Evolutionary conservation across 2,329 filamentous ascomycete species (phyloP).

Genomic region (Huntiella omanensis): DNA sequence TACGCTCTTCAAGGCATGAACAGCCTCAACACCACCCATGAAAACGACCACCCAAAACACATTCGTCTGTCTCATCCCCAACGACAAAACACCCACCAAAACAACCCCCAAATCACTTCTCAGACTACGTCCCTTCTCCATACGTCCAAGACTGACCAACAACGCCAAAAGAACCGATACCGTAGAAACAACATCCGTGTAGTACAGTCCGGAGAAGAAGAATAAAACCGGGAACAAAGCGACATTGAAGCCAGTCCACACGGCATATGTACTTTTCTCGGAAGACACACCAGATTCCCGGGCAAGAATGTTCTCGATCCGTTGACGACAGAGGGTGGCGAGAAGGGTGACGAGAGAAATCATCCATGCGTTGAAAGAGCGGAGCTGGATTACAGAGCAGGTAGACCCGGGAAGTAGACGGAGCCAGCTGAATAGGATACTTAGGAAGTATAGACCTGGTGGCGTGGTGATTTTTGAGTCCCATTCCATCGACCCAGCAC

Average conservation of each 20-base stretch:
- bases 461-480: slow-evolving; percentile 96
- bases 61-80: slow-evolving; percentile 83
- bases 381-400: slow-evolving; percentile 26
- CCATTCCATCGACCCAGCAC: slow-evolving; percentile 60
- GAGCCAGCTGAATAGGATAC: slow-evolving; percentile 13
- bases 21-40: slow-evolving; percentile 42
- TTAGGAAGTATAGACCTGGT: slow-evolving; percentile 50
- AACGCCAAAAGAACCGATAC: slow-evolving; percentile 56
- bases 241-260: slow-evolving; percentile 58
- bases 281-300: slow-evolving; percentile 5
- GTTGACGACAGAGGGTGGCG: slow-evolving; percentile 31
- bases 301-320: slow-evolving; percentile 23
- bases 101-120: slow-evolving; percentile 27
- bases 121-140: slow-evolving; percentile 18
- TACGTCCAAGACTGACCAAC: slow-evolving; percentile 30
- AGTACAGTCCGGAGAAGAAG: slow-evolving; percentile 91
- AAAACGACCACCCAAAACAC: slow-evolving; percentile 85
- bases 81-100: slow-evolving; percentile 40
- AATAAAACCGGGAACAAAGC: slow-evolving; percentile 76
- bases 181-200: slow-evolving; percentile 78
- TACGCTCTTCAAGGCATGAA: slow-evolving; percentile 31
- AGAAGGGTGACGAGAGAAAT: slow-evolving; percentile 24
- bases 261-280: slow-evolving; percentile 22
- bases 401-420: slow-evolving; percentile 6
- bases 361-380: slow-evolving; percentile 29